A percentile compares a stretch with the other conserved stretches of the same genome.
These are phyloP conservation scores for Trypanosoma grayi DNA, from an alignment of 208 protist species.

Conservation along the genomic window DNA sequence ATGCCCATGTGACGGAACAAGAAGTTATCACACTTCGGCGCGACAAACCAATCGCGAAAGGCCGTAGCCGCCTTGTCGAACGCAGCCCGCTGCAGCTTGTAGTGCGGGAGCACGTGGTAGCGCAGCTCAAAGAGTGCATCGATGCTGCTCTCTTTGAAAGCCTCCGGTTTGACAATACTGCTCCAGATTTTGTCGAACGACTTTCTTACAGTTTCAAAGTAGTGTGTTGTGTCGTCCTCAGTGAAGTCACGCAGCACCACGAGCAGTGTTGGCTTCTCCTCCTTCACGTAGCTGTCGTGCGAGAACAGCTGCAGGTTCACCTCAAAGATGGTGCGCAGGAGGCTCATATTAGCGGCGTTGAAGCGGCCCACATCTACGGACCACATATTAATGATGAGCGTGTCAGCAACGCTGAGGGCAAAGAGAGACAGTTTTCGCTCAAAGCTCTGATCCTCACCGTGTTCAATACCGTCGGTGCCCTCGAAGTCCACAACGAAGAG, in stretches of 20 bases:
- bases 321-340: slow-evolving; percentile 96
- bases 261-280: slow-evolving; percentile 94
- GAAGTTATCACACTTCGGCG: slow-evolving; percentile 39
- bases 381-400: slow-evolving; percentile 98
- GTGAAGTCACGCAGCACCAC: slow-evolving; percentile 96
- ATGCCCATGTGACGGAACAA: slow-evolving; percentile 66
- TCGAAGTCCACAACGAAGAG: slow-evolving; percentile 97
- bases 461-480: slow-evolving; percentile 96
- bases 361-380: slow-evolving; percentile 95
- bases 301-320: slow-evolving; percentile 95
- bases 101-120: slow-evolving; percentile 84
- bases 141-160: slow-evolving; percentile 55
- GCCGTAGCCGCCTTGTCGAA: slow-evolving; percentile 46
- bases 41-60: slow-evolving; percentile 65
- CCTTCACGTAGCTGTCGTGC: slow-evolving; percentile 61
- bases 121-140: slow-evolving; percentile 67
- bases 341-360: slow-evolving; percentile 92
- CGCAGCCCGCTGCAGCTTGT: slow-evolving; percentile 68
- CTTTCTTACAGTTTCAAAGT: slow-evolving; percentile 72
- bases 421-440: slow-evolving; percentile 97
- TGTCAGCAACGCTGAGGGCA: slow-evolving; percentile 94
- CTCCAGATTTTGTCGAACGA: slow-evolving; percentile 96
- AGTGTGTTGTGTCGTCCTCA: slow-evolving; percentile 70
- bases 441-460: slow-evolving; percentile 95
- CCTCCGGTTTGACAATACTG: slow-evolving; percentile 59